Evolutionary conservation across 2,329 filamentous ascomycete genomes (phyloP).

Genomic region (Zymoseptoria ardabiliae): DNA sequence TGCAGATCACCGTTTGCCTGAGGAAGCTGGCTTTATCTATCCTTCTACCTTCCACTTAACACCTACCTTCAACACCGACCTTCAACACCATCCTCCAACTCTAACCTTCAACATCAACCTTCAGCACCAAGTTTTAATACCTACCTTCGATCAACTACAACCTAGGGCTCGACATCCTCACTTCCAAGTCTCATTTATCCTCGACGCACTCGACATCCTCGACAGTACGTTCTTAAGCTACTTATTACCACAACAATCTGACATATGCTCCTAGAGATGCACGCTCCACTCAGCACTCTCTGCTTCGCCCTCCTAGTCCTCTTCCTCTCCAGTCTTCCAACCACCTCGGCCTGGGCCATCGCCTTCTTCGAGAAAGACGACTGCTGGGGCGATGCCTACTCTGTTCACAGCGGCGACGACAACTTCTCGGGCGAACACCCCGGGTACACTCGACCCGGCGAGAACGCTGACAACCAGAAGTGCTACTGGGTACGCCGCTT

Average conservation of each 20-base stretch:
- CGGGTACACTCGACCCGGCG: not conserved
- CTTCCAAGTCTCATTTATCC: too few relatives aligned
- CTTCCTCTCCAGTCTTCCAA: not conserved
- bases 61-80: not conserved
- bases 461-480: not conserved
- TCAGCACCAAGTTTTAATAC: not conserved
- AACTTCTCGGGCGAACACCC: not conserved
- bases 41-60: not conserved
- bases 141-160: not conserved
- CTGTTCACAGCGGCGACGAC: not conserved
- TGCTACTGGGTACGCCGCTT: not conserved
- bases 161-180: not conserved
- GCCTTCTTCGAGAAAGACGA: slow-evolving; percentile 1
- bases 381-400: not conserved
- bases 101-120: not conserved
- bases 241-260: not conserved
- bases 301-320: not conserved
- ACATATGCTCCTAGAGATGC: not conserved
- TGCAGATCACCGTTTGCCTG: not conserved
- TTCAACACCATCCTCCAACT: not conserved
- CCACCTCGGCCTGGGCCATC: slow-evolving; percentile 1
- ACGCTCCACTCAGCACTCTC: not conserved
- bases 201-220: not conserved
- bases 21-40: not conserved
- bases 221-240: not conserved